Percentiles rank a stretch among this genome's conserved stretches.
Conservation (phyloP, 2,329 filamentous ascomycete species). For the Lachnellula cervina region DNA sequence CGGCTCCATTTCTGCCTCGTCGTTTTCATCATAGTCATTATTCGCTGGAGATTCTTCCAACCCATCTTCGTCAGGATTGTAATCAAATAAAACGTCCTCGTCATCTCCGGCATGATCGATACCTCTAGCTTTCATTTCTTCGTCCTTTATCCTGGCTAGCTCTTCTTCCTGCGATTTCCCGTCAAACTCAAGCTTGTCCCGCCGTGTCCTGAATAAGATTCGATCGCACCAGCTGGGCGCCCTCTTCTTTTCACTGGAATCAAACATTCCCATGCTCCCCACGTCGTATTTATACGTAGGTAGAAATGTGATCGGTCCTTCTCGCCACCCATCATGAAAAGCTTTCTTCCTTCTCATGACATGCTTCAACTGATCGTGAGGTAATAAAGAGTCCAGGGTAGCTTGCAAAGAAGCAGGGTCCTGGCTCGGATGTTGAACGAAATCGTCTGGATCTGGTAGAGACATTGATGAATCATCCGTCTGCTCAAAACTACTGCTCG, state of each 20-base stretch:
- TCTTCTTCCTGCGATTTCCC: conserved; percentile 58
- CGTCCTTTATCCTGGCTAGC: conserved; percentile 65
- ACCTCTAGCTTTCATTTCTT: conserved; percentile 78
- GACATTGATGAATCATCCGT: conserved; percentile 35
- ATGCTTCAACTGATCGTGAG: conserved; percentile 79
- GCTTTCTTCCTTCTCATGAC: conserved; percentile 71
- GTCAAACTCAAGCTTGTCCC: conserved; percentile 63
- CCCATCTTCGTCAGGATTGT: conserved; percentile 76
- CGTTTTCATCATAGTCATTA: conserved; percentile 47
- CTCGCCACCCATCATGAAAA: conserved; percentile 88
- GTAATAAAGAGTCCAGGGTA: conserved; percentile 78
- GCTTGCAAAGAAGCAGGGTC: conserved; percentile 86
- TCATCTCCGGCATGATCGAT: conserved; percentile 70
- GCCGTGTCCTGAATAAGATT: conserved; percentile 77
- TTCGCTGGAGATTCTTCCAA: conserved; percentile 38
- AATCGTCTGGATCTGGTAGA: conserved; percentile 61
- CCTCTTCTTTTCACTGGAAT: conserved; percentile 90
- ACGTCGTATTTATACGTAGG: conserved; percentile 98
- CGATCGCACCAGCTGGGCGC: conserved; percentile 97
- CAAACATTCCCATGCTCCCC: conserved; percentile 86
- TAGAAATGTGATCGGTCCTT: conserved; percentile 81
- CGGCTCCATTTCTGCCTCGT: conserved; percentile 38
- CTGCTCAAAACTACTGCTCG: conserved; percentile 28
- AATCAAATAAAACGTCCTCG: conserved; percentile 82
- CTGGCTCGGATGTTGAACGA: conserved; percentile 60